Base-by-base conservation (phyloP, 306 rosid genomes). In the Lablab purpureus region DNA sequence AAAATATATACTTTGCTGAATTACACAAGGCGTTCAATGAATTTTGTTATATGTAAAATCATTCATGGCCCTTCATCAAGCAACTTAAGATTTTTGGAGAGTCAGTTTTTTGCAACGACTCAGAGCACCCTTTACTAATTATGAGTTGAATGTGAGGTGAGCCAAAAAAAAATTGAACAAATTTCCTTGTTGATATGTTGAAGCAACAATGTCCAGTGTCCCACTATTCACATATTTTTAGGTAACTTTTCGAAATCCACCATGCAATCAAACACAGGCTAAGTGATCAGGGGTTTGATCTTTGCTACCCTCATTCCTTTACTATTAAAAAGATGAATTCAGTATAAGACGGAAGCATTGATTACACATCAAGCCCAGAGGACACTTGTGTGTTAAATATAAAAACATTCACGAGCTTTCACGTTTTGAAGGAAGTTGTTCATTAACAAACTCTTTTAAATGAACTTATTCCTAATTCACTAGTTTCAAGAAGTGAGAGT, bases 261-360 rank as follows among this genome's bases (percentile, higher is more conserved):
- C 4, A 12, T 15, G 5, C 11, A 43, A 11, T 1, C 47, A 43
- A 43, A 43, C 47, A 12, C 47, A 43, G 47, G 47, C 15, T 43
- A 59, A n/a, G 45, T 41, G 79, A 40, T 58, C 7, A 59, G 10
- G 55, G 45, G 32, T 60, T 75, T 45, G 25, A 60, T 75, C 79
- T 27, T 19, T 41, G 47, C 22, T 40, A 6, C 22, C 32, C 55
- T 36, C 25, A 47, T 7, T 54, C 14, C 41, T 72, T 30, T 2
- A 52, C 19, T n/a, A 50, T 7, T 32, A 32, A 41, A 32, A 52
- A 7, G 49, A 52, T 34, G 0, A 72, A 21, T 54, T 37, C 54
- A 55, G 60, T 18, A 55, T 1, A 52, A 34, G 21, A 46, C 41
- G 3, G 27, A 12, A 15, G 32, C 49, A 32, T 52, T 2, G 12